Percentiles rank a stretch among this genome's conserved stretches.
Evolutionary conservation across 2,329 filamentous ascomycete genomes (phyloP).

Genomic region (Dothidotthia symphoricarpi): DNA sequence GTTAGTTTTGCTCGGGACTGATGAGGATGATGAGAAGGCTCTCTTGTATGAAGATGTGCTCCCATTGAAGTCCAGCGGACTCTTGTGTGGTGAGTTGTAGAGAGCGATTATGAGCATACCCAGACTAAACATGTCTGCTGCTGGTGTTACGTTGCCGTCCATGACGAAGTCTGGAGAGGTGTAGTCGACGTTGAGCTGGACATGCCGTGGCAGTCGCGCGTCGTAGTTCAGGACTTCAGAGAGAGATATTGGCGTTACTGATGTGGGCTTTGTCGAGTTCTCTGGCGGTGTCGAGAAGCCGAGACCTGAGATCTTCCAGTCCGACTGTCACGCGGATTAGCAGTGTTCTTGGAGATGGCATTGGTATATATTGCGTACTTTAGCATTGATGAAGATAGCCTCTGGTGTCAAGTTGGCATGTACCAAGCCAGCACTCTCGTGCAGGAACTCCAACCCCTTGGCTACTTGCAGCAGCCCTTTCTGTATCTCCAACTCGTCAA

Average conservation of each 20-base stretch:
- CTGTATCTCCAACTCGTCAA: conserved; percentile 96
- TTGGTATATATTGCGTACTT: conserved; percentile 55
- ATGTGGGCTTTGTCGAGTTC: conserved; percentile 69
- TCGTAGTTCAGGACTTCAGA: conserved; percentile 84
- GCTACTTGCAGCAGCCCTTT: conserved; percentile 91
- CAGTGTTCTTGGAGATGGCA: conserved; percentile 7
- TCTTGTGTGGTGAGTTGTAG: conserved; percentile 91
- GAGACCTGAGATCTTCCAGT: conserved; percentile 98
- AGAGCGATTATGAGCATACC: conserved; percentile 84
- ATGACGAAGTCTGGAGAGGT: conserved; percentile 92
- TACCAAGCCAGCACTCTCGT: conserved; percentile 90
- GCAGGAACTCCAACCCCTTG: conserved; percentile 91
- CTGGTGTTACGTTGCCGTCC: conserved; percentile 79
- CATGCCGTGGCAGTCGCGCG: conserved; percentile 72
- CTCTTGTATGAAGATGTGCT: conserved; percentile 84
- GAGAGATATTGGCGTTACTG: conserved; percentile 75
- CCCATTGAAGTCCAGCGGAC: conserved; percentile 77
- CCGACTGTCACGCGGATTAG: conserved; percentile 60
- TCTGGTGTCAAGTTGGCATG: conserved; percentile 95
- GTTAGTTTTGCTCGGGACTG: conserved; percentile 75
- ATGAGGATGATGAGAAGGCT: conserved; percentile 73
- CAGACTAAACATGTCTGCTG: conserved; percentile 91
- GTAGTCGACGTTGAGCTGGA: conserved; percentile 90
- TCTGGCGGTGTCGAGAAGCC: conserved; percentile 82
- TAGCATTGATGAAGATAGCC: conserved; percentile 88